Conservation (phyloP, 2,329 filamentous ascomycete genomes). For the Rosellinia necatrix region DNA sequence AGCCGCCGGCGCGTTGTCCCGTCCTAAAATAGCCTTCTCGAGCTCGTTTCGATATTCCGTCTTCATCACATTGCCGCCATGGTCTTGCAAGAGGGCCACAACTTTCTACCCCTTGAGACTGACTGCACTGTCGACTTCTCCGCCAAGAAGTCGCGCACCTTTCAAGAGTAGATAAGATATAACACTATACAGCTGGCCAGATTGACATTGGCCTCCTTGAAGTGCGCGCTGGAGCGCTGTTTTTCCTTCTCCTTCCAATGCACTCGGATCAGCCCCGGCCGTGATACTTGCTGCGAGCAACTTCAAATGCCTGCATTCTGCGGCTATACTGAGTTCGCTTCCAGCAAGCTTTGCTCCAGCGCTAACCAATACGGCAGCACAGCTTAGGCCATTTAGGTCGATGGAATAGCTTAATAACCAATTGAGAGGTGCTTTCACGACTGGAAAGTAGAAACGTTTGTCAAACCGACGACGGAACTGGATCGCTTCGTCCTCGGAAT, state of each 20-base stretch:
- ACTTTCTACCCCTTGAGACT: background rate
- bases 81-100: background rate
- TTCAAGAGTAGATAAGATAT: background rate
- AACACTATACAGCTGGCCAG: background rate
- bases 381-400: background rate
- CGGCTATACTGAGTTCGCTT: background rate
- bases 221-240: background rate
- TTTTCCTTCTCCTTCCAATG: background rate
- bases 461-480: background rate
- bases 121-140: background rate
- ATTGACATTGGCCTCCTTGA: background rate
- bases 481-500: background rate
- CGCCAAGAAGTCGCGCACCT: background rate
- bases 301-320: background rate
- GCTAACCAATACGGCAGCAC: background rate
- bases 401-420: background rate
- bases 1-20: background rate
- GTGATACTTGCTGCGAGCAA: background rate
- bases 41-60: background rate
- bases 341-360: conserved; percentile 1
- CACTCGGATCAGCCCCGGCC: background rate
- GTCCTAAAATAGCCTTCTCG: background rate
- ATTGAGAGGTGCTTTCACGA: background rate
- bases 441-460: background rate
- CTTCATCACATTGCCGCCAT: background rate